These are phyloP conservation scores for thale cress (Arabidopsis thaliana) DNA, from an alignment of 345 rosid genomes.

Conservation along the genomic window DNA sequence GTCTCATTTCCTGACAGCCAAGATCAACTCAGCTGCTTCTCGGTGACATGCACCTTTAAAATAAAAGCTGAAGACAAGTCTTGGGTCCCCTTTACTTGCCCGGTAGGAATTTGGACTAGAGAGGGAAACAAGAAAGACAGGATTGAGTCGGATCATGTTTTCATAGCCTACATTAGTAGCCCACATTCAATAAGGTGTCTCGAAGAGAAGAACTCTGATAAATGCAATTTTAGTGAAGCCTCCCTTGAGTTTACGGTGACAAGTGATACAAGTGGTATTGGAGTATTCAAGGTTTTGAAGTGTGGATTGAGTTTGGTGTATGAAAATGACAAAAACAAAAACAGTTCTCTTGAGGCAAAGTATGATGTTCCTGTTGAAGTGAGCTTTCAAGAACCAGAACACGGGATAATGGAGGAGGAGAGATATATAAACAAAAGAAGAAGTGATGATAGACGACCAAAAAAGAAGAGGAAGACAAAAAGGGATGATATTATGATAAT, in stretches of 20 bases:
- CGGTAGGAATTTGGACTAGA: background rate
- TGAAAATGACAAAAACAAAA: background rate
- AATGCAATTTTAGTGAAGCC: background rate
- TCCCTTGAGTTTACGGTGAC: background rate
- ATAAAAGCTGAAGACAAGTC: background rate
- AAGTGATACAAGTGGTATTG: background rate
- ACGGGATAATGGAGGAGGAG: background rate
- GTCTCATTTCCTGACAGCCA: slow-evolving; percentile 23
- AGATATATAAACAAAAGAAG: background rate
- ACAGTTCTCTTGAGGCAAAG: background rate
- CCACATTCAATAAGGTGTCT: background rate
- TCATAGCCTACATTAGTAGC: background rate
- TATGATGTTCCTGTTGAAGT: background rate
- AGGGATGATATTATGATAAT: background rate
- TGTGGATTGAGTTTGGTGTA: background rate
- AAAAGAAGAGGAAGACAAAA: background rate
- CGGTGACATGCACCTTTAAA: slow-evolving; percentile 22
- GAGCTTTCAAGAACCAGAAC: background rate
- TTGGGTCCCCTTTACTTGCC: background rate
- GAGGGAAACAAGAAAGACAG: background rate
- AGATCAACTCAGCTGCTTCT: slow-evolving; percentile 22
- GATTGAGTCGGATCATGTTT: background rate
- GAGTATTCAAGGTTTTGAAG: background rate
- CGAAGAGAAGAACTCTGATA: background rate
- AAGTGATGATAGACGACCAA: background rate